Evolutionary conservation across 192 early-diverging fungal species (phyloP).

Genomic region (Paraglomus brasilianum): DNA sequence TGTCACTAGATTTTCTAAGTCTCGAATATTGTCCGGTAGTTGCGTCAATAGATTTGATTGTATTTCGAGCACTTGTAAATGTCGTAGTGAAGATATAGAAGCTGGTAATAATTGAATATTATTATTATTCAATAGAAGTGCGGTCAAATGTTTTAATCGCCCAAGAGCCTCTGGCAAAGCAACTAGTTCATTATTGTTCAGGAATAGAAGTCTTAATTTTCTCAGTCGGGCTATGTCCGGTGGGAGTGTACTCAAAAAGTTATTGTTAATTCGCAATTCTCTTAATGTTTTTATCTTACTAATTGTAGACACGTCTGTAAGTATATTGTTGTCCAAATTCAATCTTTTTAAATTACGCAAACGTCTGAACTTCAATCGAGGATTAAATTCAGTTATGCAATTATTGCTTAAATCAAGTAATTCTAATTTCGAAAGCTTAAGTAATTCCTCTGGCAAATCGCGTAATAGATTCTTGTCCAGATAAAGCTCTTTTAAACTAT

Average conservation of each 20-base stretch:
- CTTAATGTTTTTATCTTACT: slow-evolving; percentile 43
- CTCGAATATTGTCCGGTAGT: slow-evolving; percentile 44
- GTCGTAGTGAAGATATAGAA: slow-evolving; percentile 43
- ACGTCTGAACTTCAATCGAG: slow-evolving; percentile 43
- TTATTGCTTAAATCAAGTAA: slow-evolving; percentile 45
- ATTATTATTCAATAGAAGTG: slow-evolving; percentile 41
- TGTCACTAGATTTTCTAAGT: slow-evolving; percentile 48
- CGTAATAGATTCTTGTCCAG: slow-evolving; percentile 46
- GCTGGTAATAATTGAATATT: slow-evolving; percentile 36
- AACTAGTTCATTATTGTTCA: slow-evolving; percentile 39
- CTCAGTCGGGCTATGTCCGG: slow-evolving; percentile 38
- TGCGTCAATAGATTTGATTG: slow-evolving; percentile 39
- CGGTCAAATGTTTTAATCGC: slow-evolving; percentile 38
- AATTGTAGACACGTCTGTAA: slow-evolving; percentile 41
- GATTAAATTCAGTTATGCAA: slow-evolving; percentile 45
- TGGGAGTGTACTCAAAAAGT: slow-evolving; percentile 38
- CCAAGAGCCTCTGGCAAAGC: slow-evolving; percentile 44
- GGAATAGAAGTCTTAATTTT: slow-evolving; percentile 41
- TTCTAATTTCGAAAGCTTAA: slow-evolving; percentile 45
- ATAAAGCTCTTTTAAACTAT: slow-evolving; percentile 44
- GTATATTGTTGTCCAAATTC: slow-evolving; percentile 46
- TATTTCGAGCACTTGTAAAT: slow-evolving; percentile 41
- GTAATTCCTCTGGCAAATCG: slow-evolving; percentile 45
- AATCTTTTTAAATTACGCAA: slow-evolving; percentile 40
- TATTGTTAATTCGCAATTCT: slow-evolving; percentile 42